These are phyloP conservation scores for Phytophthora quininea DNA, from an alignment of 352 stramenopile species.

Conservation along the genomic window DNA sequence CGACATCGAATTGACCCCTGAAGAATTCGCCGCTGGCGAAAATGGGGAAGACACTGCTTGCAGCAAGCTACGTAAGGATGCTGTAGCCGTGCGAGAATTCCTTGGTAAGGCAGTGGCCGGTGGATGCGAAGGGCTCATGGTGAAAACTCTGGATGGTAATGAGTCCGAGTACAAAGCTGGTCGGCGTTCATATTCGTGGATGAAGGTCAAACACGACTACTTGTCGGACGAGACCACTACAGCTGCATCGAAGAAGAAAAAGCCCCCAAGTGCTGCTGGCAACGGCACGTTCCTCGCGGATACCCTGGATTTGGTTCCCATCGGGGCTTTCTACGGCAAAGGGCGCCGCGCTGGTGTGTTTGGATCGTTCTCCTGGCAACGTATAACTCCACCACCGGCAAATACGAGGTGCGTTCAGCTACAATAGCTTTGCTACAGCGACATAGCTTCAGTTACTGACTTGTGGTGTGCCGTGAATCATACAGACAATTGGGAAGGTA, in stretches of 20 bases:
- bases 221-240: conserved; percentile 33
- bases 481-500: conserved; percentile 87
- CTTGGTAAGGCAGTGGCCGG: conserved; percentile 56
- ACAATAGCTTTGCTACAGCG: neutral
- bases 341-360: conserved; percentile 95
- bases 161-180: conserved; percentile 71
- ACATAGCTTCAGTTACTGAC: too few relatives aligned
- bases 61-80: neutral
- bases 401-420: conserved; percentile 89
- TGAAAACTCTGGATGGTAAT: conserved; percentile 64
- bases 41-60: neutral
- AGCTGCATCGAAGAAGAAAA: conserved; percentile 10
- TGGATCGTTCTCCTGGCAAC: conserved; percentile 97
- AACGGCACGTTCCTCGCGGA: conserved; percentile 75
- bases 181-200: conserved; percentile 78
- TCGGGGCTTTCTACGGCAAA: conserved; percentile 97
- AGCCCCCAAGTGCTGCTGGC: conserved; percentile 10
- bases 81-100: conserved; percentile 33
- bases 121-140: conserved; percentile 84
- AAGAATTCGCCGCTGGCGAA: neutral
- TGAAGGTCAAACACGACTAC: conserved; percentile 89
- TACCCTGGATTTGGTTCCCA: conserved; percentile 98
- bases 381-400: conserved; percentile 93
- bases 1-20: conserved; percentile 37
- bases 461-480: too few relatives aligned